Evolutionary conservation across 2,329 filamentous ascomycete genomes (phyloP).

Genomic region (Niveomyces coronatus): DNA sequence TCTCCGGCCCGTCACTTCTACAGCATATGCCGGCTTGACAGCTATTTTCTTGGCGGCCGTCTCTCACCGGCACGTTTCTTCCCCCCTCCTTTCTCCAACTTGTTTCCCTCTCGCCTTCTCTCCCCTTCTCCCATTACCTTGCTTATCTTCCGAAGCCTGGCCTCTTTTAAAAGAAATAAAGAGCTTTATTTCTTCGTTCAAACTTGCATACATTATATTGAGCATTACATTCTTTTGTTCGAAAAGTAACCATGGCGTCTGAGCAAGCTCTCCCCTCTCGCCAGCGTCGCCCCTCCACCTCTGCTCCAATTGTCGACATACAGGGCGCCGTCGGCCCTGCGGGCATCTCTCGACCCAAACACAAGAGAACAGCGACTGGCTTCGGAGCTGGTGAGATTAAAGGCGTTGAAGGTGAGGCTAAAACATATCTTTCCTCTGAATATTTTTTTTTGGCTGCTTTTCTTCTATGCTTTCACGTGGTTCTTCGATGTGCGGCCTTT

Average conservation of each 20-base stretch:
- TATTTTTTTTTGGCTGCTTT: neutral
- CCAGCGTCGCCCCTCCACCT: conserved; percentile 71
- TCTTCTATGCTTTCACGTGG: too few relatives aligned
- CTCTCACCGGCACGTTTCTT: too few relatives aligned
- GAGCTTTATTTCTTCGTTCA: too few relatives aligned
- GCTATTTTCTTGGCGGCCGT: too few relatives aligned
- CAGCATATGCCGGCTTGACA: too few relatives aligned
- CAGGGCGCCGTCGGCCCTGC: conserved; percentile 77
- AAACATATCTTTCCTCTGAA: conserved; percentile 1
- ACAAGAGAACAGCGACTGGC: conserved; percentile 93
- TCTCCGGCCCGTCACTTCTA: too few relatives aligned
- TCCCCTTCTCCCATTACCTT: neutral
- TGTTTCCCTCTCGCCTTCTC: neutral
- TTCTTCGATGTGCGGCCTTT: neutral
- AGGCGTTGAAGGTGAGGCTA: conserved; percentile 75
- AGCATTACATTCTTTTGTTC: neutral
- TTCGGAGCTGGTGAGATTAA: conserved; percentile 90
- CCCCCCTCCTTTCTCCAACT: neutral
- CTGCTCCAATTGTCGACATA: conserved; percentile 77
- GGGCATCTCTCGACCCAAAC: conserved; percentile 81
- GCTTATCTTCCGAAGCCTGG: too few relatives aligned
- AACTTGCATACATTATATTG: neutral
- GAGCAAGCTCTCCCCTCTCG: conserved; percentile 39
- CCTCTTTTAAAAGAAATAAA: too few relatives aligned
- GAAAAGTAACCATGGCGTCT: conserved; percentile 22